phyloP scores from a whole-genome alignment of 345 rosid genomes.

The Zanthoxylum bungeanum region DNA sequence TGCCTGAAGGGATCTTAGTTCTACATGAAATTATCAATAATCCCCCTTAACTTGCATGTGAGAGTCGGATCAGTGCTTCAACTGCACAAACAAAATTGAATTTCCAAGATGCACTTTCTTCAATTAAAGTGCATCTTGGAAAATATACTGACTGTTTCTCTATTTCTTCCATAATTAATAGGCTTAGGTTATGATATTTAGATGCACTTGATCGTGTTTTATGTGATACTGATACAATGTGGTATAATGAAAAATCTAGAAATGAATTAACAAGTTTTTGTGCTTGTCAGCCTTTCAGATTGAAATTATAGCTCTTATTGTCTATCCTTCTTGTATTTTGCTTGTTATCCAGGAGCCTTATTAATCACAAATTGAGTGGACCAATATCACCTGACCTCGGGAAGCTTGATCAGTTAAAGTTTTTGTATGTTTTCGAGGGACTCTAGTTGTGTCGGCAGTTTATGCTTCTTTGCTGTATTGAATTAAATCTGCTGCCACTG shows the following conservation, averaged over 20 bases:
- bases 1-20: too few species aligned
- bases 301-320: slow-evolving; percentile 2
- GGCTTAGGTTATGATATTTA: background rate
- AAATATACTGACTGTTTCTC: background rate
- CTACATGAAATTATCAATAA: too few species aligned
- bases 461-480: slow-evolving; percentile 4
- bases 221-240: background rate
- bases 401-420: slow-evolving; percentile 63
- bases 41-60: too few species aligned
- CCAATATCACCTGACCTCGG: slow-evolving; percentile 81
- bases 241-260: background rate
- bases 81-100: background rate
- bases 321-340: background rate
- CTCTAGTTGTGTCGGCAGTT: slow-evolving; percentile 16
- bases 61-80: too few species aligned
- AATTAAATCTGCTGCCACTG: slow-evolving; percentile 15
- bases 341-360: slow-evolving; percentile 59
- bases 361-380: slow-evolving; percentile 77
- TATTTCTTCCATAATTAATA: background rate
- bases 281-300: background rate
- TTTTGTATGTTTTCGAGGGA: slow-evolving; percentile 53
- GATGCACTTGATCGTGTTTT: background rate
- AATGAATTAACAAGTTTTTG: background rate
- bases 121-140: too few species aligned
- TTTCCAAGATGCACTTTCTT: background rate